These are phyloP conservation scores for Puccinia coronata DNA, from an alignment of 1,284 basidiomycete genomes.

Conservation along the genomic window DNA sequence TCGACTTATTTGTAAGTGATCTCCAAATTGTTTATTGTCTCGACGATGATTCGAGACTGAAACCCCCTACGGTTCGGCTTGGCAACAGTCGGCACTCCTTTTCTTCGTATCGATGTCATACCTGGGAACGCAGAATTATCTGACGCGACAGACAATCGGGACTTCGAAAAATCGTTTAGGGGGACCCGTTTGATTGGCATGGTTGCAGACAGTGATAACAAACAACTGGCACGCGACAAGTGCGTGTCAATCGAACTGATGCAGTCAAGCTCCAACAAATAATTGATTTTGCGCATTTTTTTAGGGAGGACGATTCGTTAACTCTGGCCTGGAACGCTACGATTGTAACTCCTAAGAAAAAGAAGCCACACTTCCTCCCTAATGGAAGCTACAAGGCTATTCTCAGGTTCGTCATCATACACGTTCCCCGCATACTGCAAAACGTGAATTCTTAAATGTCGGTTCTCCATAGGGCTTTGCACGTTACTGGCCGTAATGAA, in stretches of 20 bases:
- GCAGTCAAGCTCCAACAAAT: background rate
- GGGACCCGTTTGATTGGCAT: background rate
- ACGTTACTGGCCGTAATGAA: background rate
- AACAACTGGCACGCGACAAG: background rate
- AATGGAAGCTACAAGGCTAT: constrained; percentile 13
- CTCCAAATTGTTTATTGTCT: background rate
- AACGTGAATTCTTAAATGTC: too few species aligned
- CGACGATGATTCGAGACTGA: background rate
- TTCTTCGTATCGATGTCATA: constrained; percentile 5
- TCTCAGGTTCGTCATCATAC: background rate
- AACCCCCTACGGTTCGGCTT: background rate
- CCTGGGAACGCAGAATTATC: background rate
- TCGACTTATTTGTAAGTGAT: background rate
- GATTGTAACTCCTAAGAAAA: background rate
- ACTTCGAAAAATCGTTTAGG: constrained; percentile 15
- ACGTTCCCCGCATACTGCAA: background rate
- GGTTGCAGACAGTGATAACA: background rate
- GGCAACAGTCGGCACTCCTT: background rate
- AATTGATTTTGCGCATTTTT: background rate
- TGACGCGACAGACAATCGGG: background rate
- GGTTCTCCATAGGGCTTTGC: background rate
- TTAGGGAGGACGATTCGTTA: background rate
- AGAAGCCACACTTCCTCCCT: background rate
- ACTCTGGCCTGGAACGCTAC: background rate
- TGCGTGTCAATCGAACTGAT: background rate